Percentiles rank a stretch among this genome's conserved stretches.
These are phyloP conservation scores for Aspergillus ruber DNA, from an alignment of 2,329 filamentous ascomycete species.

Conservation along the genomic window DNA sequence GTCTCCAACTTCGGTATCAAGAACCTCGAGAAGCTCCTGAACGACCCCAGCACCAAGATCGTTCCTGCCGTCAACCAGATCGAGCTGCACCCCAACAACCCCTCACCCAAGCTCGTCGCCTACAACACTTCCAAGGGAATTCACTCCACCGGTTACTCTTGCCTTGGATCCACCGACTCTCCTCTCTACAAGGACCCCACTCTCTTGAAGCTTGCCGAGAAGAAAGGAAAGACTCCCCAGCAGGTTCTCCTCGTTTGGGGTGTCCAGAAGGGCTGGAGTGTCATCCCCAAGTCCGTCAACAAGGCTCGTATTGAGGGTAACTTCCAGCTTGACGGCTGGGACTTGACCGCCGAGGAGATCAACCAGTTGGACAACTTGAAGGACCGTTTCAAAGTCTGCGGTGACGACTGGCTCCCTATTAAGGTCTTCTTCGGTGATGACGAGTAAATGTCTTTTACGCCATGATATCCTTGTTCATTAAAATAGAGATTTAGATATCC, in stretches of 20 bases:
- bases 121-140: slow-evolving; percentile 50
- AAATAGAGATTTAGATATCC: slow-evolving; percentile 18
- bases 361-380: slow-evolving; percentile 59
- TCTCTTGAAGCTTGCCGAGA: slow-evolving; percentile 48
- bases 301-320: slow-evolving; percentile 68
- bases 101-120: slow-evolving; percentile 51
- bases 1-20: slow-evolving; percentile 80
- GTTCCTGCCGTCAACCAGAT: slow-evolving; percentile 50
- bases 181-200: slow-evolving; percentile 49
- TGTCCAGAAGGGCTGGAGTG: slow-evolving; percentile 64
- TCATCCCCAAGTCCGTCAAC: slow-evolving; percentile 80
- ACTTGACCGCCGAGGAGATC: slow-evolving; percentile 66
- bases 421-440: slow-evolving; percentile 81
- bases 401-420: slow-evolving; percentile 62
- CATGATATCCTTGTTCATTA: slow-evolving; percentile 14
- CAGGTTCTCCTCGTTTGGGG: slow-evolving; percentile 64
- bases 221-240: slow-evolving; percentile 50
- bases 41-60: slow-evolving; percentile 52
- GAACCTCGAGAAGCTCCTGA: slow-evolving; percentile 71
- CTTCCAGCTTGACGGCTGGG: slow-evolving; percentile 69
- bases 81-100: slow-evolving; percentile 61
- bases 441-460: slow-evolving; percentile 49
- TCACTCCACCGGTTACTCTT: slow-evolving; percentile 51
- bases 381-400: slow-evolving; percentile 77
- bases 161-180: slow-evolving; percentile 50